Conservation (phyloP, 2,329 filamentous ascomycete species). For the Parafenestella ontariensis region DNA sequence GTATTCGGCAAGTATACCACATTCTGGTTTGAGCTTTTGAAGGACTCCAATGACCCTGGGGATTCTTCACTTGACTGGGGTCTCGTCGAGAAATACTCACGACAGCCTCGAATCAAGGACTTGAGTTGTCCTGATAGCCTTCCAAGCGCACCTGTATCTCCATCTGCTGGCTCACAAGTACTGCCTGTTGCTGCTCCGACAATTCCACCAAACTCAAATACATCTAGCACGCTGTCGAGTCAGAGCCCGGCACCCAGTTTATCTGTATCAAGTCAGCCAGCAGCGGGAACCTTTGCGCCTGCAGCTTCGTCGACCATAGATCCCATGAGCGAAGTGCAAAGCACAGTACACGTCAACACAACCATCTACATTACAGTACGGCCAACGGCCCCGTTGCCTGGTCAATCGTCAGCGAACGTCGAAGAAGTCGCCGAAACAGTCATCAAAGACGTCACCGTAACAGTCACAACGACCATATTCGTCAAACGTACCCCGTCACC, state of each 20-base stretch:
- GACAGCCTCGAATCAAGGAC: slow-evolving; percentile 26
- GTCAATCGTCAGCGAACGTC: background rate
- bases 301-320: background rate
- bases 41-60: slow-evolving; percentile 32
- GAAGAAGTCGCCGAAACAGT: background rate
- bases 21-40: slow-evolving; percentile 43
- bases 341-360: slow-evolving; percentile 8
- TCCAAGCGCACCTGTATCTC: background rate
- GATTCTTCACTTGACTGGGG: slow-evolving; percentile 35
- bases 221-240: background rate
- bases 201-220: background rate
- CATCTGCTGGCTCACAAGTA: background rate
- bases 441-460: background rate
- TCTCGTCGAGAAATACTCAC: slow-evolving; percentile 22
- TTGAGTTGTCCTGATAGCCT: slow-evolving; percentile 22
- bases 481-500: background rate
- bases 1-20: slow-evolving; percentile 40
- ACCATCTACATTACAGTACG: background rate
- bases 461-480: background rate
- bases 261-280: background rate
- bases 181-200: background rate
- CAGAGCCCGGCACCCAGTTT: background rate
- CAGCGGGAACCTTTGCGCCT: background rate
- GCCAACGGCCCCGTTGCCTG: background rate
- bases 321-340: slow-evolving; percentile 1